phyloP scores from a whole-genome alignment of 2,329 filamentous ascomycete species.

The Colletotrichum liaoningense region DNA sequence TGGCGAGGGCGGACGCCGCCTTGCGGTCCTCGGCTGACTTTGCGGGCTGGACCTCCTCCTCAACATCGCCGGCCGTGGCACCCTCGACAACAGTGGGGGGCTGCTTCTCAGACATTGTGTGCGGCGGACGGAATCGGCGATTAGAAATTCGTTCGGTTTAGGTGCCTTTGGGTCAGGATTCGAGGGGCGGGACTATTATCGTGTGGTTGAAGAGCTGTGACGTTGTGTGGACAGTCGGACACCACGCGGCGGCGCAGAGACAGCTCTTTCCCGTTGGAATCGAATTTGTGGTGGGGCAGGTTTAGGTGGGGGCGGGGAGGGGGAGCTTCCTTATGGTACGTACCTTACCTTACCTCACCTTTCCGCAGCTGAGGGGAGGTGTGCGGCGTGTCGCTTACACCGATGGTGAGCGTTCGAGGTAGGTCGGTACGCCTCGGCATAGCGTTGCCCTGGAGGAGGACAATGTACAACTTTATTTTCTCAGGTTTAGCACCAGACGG shows the following conservation, averaged over 20 bases:
- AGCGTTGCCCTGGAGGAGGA: slow-evolving; percentile 1
- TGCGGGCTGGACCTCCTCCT: slow-evolving; percentile 65
- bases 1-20: slow-evolving; percentile 78
- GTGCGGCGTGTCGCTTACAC: not conserved
- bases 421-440: slow-evolving; percentile 33
- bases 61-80: slow-evolving; percentile 67
- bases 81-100: slow-evolving; percentile 69
- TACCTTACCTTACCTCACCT: not conserved
- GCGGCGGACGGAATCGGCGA: not conserved
- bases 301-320: slow-evolving; percentile 24
- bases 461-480: slow-evolving; percentile 7
- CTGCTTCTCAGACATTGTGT: slow-evolving; percentile 70
- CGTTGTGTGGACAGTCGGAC: not conserved
- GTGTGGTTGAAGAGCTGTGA: not conserved
- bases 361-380: not conserved
- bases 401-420: slow-evolving; percentile 25
- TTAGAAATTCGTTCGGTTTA: not conserved
- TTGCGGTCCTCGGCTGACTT: slow-evolving; percentile 83
- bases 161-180: not conserved
- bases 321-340: not conserved
- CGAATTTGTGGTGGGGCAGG: slow-evolving; percentile 29
- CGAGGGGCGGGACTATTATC: not conserved
- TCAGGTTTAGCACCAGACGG: not conserved
- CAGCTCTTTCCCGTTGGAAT: not conserved
- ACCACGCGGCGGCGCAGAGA: not conserved